Conservation (phyloP, 306 rosid genomes). For the Aeschynomene evenia region DNA sequence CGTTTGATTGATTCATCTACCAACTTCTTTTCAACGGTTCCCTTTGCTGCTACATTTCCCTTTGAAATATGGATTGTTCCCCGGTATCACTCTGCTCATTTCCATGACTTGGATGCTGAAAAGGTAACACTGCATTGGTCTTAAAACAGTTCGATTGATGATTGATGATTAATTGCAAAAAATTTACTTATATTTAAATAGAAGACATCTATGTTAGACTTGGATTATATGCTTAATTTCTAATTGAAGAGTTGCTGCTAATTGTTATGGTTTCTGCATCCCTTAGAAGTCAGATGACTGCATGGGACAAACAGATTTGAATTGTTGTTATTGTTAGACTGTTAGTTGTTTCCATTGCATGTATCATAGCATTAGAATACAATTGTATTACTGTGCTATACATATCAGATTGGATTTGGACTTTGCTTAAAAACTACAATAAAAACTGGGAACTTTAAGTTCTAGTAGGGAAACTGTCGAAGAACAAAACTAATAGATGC, state of each 20-base stretch:
- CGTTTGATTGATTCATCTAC: slow-evolving; percentile 55
- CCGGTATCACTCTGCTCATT: slow-evolving; percentile 62
- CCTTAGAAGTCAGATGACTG: not conserved
- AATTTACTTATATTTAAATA: not conserved
- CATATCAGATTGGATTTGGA: not conserved
- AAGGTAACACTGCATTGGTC: slow-evolving; percentile 45
- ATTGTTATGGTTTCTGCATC: not conserved
- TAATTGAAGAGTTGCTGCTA: not conserved
- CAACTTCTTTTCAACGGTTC: slow-evolving; percentile 63
- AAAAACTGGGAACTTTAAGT: slow-evolving; percentile 3
- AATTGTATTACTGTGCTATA: not conserved
- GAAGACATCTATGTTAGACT: slow-evolving; percentile 5
- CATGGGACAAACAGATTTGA: slow-evolving; percentile 18
- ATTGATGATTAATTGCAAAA: not conserved
- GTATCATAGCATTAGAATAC: not conserved
- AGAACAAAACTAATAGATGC: slow-evolving; percentile 6
- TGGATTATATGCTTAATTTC: not conserved
- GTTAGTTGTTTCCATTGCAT: slow-evolving; percentile 2
- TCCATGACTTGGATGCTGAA: slow-evolving; percentile 59
- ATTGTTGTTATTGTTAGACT: not conserved
- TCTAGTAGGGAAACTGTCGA: not conserved
- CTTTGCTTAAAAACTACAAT: slow-evolving; percentile 2
- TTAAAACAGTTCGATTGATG: not conserved
- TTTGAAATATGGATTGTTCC: slow-evolving; percentile 93
- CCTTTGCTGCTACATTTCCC: slow-evolving; percentile 76